A percentile compares a stretch with the other conserved stretches of the same genome.
Conservation (phyloP, 106 monocot species). For the Chionographis japonica region DNA sequence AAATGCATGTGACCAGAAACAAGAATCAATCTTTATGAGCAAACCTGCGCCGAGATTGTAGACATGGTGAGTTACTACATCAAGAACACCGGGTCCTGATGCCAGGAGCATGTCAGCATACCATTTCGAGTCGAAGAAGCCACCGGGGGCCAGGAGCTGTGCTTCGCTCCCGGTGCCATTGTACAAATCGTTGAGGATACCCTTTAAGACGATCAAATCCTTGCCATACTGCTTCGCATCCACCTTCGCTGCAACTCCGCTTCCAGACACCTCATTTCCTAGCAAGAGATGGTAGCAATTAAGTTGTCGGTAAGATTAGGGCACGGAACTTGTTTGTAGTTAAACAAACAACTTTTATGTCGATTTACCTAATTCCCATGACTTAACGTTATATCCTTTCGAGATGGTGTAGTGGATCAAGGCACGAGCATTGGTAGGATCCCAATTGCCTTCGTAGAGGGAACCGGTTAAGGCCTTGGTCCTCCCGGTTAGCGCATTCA, state of each 20-base stretch:
- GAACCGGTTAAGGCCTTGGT: background rate
- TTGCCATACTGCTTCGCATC: conserved; percentile 31
- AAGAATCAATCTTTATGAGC: background rate
- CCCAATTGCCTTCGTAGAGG: conserved; percentile 30
- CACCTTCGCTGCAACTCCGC: conserved; percentile 30
- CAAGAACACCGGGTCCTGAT: conserved; percentile 29
- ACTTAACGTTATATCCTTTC: conserved; percentile 28
- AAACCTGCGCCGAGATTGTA: conserved; percentile 54
- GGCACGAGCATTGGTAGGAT: conserved; percentile 37
- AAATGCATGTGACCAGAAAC: background rate
- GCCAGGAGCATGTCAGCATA: conserved; percentile 28
- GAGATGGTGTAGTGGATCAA: conserved; percentile 40
- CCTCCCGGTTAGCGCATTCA: conserved; percentile 46
- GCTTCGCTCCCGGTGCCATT: conserved; percentile 1
- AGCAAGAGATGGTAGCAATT: background rate
- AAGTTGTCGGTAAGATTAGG: background rate
- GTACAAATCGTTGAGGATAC: conserved; percentile 20
- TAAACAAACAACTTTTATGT: background rate
- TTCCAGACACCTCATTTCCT: conserved; percentile 53
- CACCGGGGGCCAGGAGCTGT: conserved; percentile 42
- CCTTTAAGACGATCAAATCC: conserved; percentile 34
- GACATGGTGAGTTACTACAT: conserved; percentile 51
- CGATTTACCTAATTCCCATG: conserved; percentile 49
- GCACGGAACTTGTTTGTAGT: background rate
- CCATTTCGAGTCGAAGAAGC: conserved; percentile 41